Percentiles rank a stretch among this genome's conserved stretches.
Evolutionary conservation across 1,139 yeast species (phyloP).

Genomic region (Starmera stellimalicola): DNA sequence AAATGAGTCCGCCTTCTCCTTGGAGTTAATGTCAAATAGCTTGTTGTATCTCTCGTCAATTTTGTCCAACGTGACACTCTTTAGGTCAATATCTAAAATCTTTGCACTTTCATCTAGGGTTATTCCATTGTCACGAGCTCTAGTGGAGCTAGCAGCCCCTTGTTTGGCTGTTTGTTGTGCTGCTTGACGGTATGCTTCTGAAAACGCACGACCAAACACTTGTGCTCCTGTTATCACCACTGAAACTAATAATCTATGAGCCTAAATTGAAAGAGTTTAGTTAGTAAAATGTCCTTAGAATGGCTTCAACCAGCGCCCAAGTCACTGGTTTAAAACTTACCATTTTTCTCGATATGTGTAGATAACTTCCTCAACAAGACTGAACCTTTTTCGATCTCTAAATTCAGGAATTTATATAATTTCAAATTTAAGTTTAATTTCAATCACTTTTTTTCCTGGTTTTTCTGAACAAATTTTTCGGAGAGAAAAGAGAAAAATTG

Average conservation of each 20-base stretch:
- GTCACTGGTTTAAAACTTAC: too few species aligned
- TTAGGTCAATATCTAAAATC: constrained; percentile 65
- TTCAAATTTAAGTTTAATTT: too few species aligned
- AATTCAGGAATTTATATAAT: too few species aligned
- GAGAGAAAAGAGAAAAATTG: too few species aligned
- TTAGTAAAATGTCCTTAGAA: too few species aligned
- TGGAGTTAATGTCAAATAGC: constrained; percentile 78
- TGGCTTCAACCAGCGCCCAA: too few species aligned
- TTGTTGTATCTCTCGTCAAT: constrained; percentile 73
- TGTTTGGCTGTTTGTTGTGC: constrained; percentile 76
- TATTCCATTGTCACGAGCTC: constrained; percentile 62
- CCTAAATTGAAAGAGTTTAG: constrained; percentile 31
- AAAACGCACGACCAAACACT: constrained; percentile 91
- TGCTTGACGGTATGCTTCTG: constrained; percentile 97
- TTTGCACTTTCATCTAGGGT: constrained; percentile 85
- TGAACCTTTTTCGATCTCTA: too few species aligned
- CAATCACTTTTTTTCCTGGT: too few species aligned
- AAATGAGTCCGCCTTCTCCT: constrained; percentile 90
- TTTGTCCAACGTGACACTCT: constrained; percentile 46
- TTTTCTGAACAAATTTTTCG: too few species aligned
- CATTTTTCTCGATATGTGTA: too few species aligned
- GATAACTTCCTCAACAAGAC: too few species aligned
- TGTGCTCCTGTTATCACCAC: constrained; percentile 91
- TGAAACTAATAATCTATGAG: constrained; percentile 83
- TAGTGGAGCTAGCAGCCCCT: constrained; percentile 40